Evolutionary conservation across 2,329 filamentous ascomycete species (phyloP), one percentile per base, ranked within the genome.

Genomic region (Neofusicoccum umdonicola): DNA sequence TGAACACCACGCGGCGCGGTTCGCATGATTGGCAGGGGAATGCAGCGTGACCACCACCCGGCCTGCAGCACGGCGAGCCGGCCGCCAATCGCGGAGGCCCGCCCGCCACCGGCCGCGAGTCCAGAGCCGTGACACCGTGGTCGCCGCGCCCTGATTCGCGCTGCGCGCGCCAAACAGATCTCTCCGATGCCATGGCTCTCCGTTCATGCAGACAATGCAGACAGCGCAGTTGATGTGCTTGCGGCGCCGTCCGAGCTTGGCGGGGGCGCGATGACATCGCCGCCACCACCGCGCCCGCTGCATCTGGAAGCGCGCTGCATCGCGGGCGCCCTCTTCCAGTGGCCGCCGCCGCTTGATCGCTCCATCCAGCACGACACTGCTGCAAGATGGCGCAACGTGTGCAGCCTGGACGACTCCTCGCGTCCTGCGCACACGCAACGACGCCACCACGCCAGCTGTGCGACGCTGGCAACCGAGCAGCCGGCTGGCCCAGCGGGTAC

Each of bases 21-120:
- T 42, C 31, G 57, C 58, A 62, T 62, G 58, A 62, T 62, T 51
- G 58, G 58, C 58, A 62, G 42, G 58, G 58, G 45, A 51, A 51
- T 62, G 58, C 45, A 19, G 58, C 58, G 56, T 60, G 56, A 48
- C 42, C 56, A 60, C 15, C 41, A 8, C 39, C 17, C 19, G 7
- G 13, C 15, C 41, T 60, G 56, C 56, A 60, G 56, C 42, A n/a
- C 56, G n/a, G 15, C 56, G n/a, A 60, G 47, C 47, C 56, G 42
- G 15, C 41, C 13, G 15, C 56, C 11, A 60, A 60, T 60, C 56
- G 42, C 56, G 56, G 56, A 60, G 56, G 17, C 27, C n/a, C 31
- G 41, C 17, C 42, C 39, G 42, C 6, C 42, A 35, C 56, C 42
- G 56, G n/a, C 41, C 27, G n/a, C 15, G 56, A 45, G 34, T 19